phyloP scores from a whole-genome alignment of 768 basidiomycete genomes.

The Naganishia antarctica region DNA sequence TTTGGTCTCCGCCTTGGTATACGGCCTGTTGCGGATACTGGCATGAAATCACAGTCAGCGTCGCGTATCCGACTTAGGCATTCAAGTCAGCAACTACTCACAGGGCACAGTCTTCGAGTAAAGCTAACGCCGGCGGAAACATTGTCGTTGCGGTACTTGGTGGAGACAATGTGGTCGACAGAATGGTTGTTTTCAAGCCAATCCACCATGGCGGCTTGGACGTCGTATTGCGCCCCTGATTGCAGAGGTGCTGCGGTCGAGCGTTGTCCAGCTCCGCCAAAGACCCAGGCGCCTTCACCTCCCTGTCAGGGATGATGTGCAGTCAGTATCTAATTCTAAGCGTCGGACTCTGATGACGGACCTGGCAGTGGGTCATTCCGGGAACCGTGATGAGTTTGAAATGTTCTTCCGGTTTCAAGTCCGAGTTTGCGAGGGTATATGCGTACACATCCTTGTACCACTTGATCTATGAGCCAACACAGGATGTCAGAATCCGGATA shows the following conservation, averaged over 20 bases:
- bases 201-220: constrained; percentile 14
- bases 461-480: not conserved
- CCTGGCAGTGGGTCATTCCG: constrained; percentile 8
- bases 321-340: not conserved
- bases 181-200: constrained; percentile 11
- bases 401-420: not conserved
- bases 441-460: constrained; percentile 19
- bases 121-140: not conserved
- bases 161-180: constrained; percentile 12
- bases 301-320: not conserved
- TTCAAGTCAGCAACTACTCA: not conserved
- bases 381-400: constrained; percentile 14
- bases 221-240: not conserved
- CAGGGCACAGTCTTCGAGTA: constrained; percentile 12
- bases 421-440: constrained; percentile 7
- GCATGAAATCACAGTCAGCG: not conserved
- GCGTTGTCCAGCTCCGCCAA: constrained; percentile 4
- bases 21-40: constrained; percentile 14
- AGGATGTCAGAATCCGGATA: not conserved
- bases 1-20: constrained; percentile 12
- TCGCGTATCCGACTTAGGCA: not conserved
- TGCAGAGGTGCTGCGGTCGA: constrained; percentile 1
- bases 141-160: constrained; percentile 15
- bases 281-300: constrained; percentile 10
- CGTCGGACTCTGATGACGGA: not conserved